Evolutionary conservation across 179 eudicot genomes (phyloP).

Genomic region (Beta corolliflora): DNA sequence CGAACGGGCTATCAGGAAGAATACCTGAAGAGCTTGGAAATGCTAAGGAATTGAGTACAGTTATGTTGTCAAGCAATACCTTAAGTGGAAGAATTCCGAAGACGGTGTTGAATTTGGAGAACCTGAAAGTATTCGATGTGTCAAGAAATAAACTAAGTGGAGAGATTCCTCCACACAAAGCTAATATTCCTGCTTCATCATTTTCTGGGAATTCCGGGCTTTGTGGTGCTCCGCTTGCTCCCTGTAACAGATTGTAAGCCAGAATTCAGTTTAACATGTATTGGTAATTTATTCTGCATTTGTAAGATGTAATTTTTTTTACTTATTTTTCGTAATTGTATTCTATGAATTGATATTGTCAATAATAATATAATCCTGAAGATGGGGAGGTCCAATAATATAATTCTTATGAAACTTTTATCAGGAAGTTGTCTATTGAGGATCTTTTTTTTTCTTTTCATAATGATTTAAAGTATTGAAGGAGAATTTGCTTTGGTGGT

Average conservation of each 20-base stretch:
- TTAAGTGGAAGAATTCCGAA: constrained; percentile 58
- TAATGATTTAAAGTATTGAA: too few relatives aligned
- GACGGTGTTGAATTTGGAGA: constrained; percentile 43
- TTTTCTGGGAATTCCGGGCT: constrained; percentile 36
- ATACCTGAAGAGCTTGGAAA: constrained; percentile 56
- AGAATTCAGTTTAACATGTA: not conserved
- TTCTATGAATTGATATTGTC: too few relatives aligned
- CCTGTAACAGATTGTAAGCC: constrained; percentile 27
- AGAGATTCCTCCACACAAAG: constrained; percentile 48
- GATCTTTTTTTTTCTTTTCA: too few relatives aligned
- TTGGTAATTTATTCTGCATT: too few relatives aligned
- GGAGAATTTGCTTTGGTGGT: too few relatives aligned
- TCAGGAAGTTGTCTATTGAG: too few relatives aligned
- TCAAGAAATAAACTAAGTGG: constrained; percentile 62
- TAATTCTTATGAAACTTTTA: too few relatives aligned
- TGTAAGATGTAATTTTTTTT: too few relatives aligned
- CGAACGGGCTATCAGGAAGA: constrained; percentile 42
- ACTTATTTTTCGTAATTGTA: too few relatives aligned
- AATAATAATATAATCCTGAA: too few relatives aligned
- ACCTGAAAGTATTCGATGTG: constrained; percentile 53
- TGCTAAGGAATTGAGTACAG: constrained; percentile 41
- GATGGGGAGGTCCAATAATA: too few relatives aligned
- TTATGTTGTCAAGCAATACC: constrained; percentile 46
- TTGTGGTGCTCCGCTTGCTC: constrained; percentile 38
- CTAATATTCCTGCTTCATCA: constrained; percentile 34